Conservation (phyloP, 2,329 filamentous ascomycete genomes). For the Alternaria sp. region DNA sequence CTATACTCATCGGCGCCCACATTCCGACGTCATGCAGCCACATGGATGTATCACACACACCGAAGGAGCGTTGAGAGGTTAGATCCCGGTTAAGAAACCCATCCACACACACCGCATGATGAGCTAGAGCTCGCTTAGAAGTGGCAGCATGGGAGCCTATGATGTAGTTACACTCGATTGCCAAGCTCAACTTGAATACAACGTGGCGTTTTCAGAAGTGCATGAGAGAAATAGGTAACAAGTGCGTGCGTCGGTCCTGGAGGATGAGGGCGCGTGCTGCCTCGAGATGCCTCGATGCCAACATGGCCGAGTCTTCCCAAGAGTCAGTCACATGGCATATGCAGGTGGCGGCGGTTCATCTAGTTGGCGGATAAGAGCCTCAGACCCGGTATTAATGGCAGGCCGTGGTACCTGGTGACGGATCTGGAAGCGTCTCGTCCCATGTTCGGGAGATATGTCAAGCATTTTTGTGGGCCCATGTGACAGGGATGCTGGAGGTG, state of each 20-base stretch:
- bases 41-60: slow-evolving; percentile 19
- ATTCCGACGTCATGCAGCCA: slow-evolving; percentile 20
- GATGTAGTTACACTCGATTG: slow-evolving; percentile 20
- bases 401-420: slow-evolving; percentile 11
- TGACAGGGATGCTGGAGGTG: slow-evolving; percentile 21
- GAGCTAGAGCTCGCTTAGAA: slow-evolving; percentile 25
- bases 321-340: neutral
- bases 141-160: slow-evolving; percentile 14
- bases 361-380: neutral
- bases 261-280: neutral
- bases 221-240: neutral
- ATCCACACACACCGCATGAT: slow-evolving; percentile 17
- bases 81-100: slow-evolving; percentile 2
- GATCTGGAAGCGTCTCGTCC: slow-evolving; percentile 28
- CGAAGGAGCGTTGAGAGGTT: slow-evolving; percentile 16
- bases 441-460: slow-evolving; percentile 22
- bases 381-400: slow-evolving; percentile 9
- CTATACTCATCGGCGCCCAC: neutral
- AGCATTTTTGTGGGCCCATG: slow-evolving; percentile 19
- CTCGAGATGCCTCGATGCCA: neutral
- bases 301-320: neutral
- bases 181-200: slow-evolving; percentile 4
- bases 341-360: slow-evolving; percentile 2
- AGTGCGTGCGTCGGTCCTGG: neutral
- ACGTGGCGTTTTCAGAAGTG: neutral